Evolutionary conservation across 148 eudicot genomes (phyloP).

Genomic region (Persicaria tinctoria): DNA sequence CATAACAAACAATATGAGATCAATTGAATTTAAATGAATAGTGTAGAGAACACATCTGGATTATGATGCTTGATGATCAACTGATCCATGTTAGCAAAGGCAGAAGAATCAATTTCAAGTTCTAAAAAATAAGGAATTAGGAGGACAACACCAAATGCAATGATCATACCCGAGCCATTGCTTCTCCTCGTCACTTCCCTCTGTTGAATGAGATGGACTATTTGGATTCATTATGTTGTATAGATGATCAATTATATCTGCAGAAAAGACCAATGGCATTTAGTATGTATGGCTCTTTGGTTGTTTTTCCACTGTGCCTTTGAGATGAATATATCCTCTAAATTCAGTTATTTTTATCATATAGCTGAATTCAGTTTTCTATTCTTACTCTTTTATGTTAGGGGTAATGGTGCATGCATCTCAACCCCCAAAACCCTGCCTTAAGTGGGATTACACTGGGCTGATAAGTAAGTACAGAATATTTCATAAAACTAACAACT

Average conservation of each 20-base stretch:
- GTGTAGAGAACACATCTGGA: neutral
- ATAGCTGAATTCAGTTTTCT: too few relatives aligned
- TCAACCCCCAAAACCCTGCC: too few relatives aligned
- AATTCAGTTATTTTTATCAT: too few relatives aligned
- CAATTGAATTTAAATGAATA: neutral
- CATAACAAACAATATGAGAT: neutral
- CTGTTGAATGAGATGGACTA: constrained; percentile 18
- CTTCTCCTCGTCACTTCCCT: constrained; percentile 53
- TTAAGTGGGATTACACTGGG: too few relatives aligned
- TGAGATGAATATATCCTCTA: too few relatives aligned
- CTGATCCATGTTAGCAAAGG: neutral
- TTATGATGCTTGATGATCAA: neutral
- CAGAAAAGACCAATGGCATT: constrained; percentile 5
- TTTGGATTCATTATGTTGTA: constrained; percentile 41
- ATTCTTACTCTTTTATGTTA: too few relatives aligned
- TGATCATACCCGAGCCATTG: constrained; percentile 74
- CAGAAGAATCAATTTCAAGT: neutral
- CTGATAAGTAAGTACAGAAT: neutral
- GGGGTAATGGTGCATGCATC: too few relatives aligned
- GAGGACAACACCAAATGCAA: neutral
- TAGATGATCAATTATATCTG: constrained; percentile 67
- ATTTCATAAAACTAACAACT: constrained; percentile 5
- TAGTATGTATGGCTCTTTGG: neutral
- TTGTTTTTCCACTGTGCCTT: too few relatives aligned
- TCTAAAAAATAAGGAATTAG: neutral